phyloP scores from a whole-genome alignment of 106 monocot genomes.

The Agapanthus africanus region DNA sequence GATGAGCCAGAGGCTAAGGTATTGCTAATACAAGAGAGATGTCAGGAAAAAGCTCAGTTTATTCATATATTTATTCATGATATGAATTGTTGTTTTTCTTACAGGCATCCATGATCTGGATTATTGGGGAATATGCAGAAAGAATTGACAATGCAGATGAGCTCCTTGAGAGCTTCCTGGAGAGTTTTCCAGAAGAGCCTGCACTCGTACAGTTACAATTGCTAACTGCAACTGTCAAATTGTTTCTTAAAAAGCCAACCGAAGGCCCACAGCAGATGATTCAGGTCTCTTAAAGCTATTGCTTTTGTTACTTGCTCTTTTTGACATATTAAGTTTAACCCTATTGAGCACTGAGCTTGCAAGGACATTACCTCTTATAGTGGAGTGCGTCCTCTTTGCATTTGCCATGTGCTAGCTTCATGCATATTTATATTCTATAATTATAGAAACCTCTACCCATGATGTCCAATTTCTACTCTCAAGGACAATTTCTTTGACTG shows the following conservation, averaged over 20 bases:
- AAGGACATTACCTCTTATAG: background rate
- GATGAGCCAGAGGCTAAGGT: conserved; percentile 99
- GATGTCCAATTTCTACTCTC: too few species aligned
- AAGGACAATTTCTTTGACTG: too few species aligned
- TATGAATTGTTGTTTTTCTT: conserved; percentile 5
- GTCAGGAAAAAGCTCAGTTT: background rate
- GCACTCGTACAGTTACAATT: conserved; percentile 89
- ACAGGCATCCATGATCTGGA: conserved; percentile 99
- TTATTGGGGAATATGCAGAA: conserved; percentile 99
- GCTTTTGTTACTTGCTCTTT: too few species aligned
- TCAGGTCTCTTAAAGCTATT: too few species aligned
- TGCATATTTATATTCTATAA: too few species aligned
- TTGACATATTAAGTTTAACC: too few species aligned
- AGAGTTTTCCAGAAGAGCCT: conserved; percentile 95
- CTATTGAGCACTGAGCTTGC: background rate
- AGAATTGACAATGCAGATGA: conserved; percentile 99
- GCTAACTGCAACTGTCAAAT: conserved; percentile 94
- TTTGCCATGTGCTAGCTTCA: background rate
- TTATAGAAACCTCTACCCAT: too few species aligned
- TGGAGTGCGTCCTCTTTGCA: background rate
- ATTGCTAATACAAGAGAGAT: conserved; percentile 8
- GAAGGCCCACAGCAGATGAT: conserved; percentile 99
- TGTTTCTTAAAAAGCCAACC: conserved; percentile 99
- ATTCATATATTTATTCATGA: background rate
- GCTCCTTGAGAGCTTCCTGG: conserved; percentile 96